Base-by-base conservation (phyloP, 2,329 filamentous ascomycete species). In the Penicillium sp. region DNA sequence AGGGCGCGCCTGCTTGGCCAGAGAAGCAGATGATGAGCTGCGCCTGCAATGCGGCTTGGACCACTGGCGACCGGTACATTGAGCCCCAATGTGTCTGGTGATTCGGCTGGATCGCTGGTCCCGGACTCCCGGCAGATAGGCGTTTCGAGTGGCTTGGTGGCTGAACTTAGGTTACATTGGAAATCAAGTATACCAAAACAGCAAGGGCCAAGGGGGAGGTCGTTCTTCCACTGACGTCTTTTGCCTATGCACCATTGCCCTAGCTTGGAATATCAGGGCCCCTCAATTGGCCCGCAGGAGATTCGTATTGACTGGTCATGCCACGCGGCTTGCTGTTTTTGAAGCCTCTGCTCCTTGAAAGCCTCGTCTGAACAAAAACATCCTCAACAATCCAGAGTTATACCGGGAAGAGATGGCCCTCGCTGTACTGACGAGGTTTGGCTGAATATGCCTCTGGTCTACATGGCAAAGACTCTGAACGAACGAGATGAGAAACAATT, bases 91-190 rank as follows among this genome's bases (percentile, higher is more conserved):
- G 33, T 6, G 33, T 51, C 49, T 40, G 33, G 49, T 40, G 36
- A 40, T 39, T 39, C 49, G 18, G 47, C 18, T 27, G 22, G 49
- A 51, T 51, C 49, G 49, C 49, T 40, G 49, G 49, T 40, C n/a
- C 49, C 49, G 49, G 49, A 22, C 36, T 40, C n/a, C 49, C 49
- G 49, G 49, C 33, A 51, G 49, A 51, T 51, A 24, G 35, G 49
- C 49, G 49, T 51, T 51, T 51, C 49, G 39, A 24, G 49, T 51
- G 49, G 49, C 49, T 51, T 51, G 49, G 49, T 51, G 49, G 49
- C 49, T 39, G 49, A 51, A 51, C 49, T 39, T 46, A 46, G 43
- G 43, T 51, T 39, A 27, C 18, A 27, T 51, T 51, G 16, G 33
- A 27, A 39, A 36, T 36, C 35, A 22, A 37, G 43, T 46, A 16